Conservation (phyloP, 768 basidiomycete genomes). For the Mycena crocata region DNA sequence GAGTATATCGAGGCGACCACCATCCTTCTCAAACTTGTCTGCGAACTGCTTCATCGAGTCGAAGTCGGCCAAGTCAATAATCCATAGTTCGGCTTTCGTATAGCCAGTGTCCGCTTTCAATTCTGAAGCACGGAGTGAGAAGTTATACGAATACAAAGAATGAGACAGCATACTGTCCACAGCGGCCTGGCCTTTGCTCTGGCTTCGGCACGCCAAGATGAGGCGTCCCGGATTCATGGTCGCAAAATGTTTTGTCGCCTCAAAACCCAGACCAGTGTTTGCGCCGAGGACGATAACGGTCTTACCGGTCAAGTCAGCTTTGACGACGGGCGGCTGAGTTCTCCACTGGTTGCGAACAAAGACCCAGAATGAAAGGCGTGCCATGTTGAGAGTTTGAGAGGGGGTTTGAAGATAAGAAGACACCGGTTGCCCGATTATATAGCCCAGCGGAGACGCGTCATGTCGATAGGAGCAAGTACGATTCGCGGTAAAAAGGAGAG, state of each 20-base stretch:
- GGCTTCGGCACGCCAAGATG: constrained; percentile 6
- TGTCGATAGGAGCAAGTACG: too few relatives aligned
- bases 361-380: neutral
- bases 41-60: constrained; percentile 42
- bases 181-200: neutral
- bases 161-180: neutral
- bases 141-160: neutral
- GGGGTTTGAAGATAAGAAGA: too few relatives aligned
- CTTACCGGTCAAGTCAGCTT: constrained; percentile 3
- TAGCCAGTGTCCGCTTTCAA: constrained; percentile 37
- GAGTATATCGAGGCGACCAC: constrained; percentile 15
- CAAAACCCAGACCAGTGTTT: constrained; percentile 6
- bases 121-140: constrained; percentile 26
- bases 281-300: constrained; percentile 6
- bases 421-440: too few relatives aligned
- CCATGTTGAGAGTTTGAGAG: too few relatives aligned
- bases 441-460: too few relatives aligned
- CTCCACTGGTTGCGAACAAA: neutral
- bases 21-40: too few relatives aligned
- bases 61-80: constrained; percentile 44
- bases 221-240: constrained; percentile 1
- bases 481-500: too few relatives aligned
- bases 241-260: too few relatives aligned
- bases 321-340: neutral
- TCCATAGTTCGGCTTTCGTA: constrained; percentile 41